Conservation (phyloP, 2,329 filamentous ascomycete genomes). For the Leptodontidium sp. region DNA sequence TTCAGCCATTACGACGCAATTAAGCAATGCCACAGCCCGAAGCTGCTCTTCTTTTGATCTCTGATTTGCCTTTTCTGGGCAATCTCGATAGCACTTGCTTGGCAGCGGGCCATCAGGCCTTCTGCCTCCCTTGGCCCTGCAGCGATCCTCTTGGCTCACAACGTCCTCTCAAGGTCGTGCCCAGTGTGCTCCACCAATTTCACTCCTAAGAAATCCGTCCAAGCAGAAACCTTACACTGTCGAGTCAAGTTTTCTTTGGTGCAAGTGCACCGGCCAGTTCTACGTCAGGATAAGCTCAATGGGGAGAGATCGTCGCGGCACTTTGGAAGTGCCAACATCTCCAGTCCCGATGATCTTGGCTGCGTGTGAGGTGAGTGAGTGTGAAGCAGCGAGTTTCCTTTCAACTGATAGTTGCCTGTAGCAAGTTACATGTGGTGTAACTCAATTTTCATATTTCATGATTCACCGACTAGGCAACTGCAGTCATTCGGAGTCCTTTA, state of each 20-base stretch:
- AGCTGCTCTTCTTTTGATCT: constrained; percentile 5
- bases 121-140: constrained; percentile 29
- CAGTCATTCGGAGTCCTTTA: constrained; percentile 9
- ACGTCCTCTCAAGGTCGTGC: constrained; percentile 16
- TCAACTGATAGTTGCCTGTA: constrained; percentile 8
- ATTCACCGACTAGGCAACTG: constrained; percentile 20
- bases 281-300: constrained; percentile 31
- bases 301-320: constrained; percentile 31
- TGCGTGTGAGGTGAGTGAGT: constrained; percentile 11
- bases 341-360: constrained; percentile 21
- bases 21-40: constrained; percentile 30
- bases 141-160: constrained; percentile 30
- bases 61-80: neutral
- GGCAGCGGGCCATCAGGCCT: constrained; percentile 16
- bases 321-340: constrained; percentile 24
- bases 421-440: constrained; percentile 21
- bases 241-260: constrained; percentile 13
- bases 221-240: constrained; percentile 11
- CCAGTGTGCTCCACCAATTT: neutral
- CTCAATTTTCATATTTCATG: neutral
- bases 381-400: constrained; percentile 20
- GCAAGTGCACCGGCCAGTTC: constrained; percentile 18
- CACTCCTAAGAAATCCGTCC: constrained; percentile 2
- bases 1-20: constrained; percentile 23
- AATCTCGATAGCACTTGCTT: constrained; percentile 23